Conservation (phyloP, 768 basidiomycete genomes). For the Phanerochaete sordida region DNA sequence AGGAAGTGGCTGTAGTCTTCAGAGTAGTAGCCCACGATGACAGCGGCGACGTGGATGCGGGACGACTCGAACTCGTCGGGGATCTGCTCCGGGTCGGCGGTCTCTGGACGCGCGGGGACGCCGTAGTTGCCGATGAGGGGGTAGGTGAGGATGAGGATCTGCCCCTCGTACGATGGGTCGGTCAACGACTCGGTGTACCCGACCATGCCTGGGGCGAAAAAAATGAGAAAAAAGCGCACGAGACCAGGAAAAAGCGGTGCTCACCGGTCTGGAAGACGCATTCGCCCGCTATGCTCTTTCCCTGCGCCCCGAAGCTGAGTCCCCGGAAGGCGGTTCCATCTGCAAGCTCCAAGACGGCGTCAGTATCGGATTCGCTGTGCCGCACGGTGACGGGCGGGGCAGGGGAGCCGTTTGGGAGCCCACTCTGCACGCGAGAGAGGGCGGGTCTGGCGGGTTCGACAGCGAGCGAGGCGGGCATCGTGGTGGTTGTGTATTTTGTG, state of each 20-base stretch:
- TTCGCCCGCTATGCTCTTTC: constrained; percentile 91
- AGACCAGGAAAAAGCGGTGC: constrained; percentile 23
- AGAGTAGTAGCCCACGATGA: constrained; percentile 93
- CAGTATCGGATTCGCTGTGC: constrained; percentile 24
- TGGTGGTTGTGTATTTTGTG: constrained; percentile 12
- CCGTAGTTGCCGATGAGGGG: constrained; percentile 98
- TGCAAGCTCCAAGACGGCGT: constrained; percentile 81
- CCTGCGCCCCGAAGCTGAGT: constrained; percentile 89
- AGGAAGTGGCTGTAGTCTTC: constrained; percentile 94
- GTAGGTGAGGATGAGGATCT: constrained; percentile 96
- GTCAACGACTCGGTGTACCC: constrained; percentile 98
- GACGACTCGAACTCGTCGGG: constrained; percentile 89
- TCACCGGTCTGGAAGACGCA: constrained; percentile 99
- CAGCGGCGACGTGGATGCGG: constrained; percentile 87
- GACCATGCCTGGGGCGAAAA: constrained; percentile 77
- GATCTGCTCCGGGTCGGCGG: constrained; percentile 45
- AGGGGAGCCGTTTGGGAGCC: constrained; percentile 31
- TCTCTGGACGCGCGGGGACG: constrained; percentile 69
- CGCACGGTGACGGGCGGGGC: constrained; percentile 33
- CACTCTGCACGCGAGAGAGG: constrained; percentile 44
- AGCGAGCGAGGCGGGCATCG: constrained; percentile 13
- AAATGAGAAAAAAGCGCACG: not conserved
- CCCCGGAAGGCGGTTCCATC: constrained; percentile 90
- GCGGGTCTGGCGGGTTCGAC: constrained; percentile 31
- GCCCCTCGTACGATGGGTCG: constrained; percentile 97